These are phyloP conservation scores for Lactarius deliciosus DNA, from an alignment of 768 basidiomycete species.

Conservation along the genomic window DNA sequence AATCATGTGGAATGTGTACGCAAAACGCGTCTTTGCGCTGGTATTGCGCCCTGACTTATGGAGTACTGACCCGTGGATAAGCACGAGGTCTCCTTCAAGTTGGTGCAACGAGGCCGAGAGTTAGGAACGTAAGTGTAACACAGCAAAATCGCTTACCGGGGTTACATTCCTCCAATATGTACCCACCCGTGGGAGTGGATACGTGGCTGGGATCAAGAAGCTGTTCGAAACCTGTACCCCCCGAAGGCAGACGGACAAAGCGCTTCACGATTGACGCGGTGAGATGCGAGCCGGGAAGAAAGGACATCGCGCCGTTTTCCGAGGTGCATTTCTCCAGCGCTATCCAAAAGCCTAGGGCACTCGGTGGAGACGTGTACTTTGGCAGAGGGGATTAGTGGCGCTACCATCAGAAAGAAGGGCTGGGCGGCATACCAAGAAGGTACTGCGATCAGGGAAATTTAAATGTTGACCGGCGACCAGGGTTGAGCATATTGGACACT, in stretches of 20 bases:
- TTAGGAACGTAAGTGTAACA: background rate
- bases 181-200: slow-evolving; percentile 44
- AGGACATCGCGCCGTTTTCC: slow-evolving; percentile 81
- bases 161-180: slow-evolving; percentile 67
- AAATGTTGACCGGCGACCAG: background rate
- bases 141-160: slow-evolving; percentile 50
- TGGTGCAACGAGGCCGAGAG: slow-evolving; percentile 32
- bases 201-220: slow-evolving; percentile 43
- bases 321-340: slow-evolving; percentile 86
- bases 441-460: slow-evolving; percentile 41
- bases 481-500: slow-evolving; percentile 35
- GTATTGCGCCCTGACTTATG: slow-evolving; percentile 91
- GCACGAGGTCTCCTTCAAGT: slow-evolving; percentile 69
- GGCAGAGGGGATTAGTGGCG: slow-evolving; percentile 1
- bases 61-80: slow-evolving; percentile 91
- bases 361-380: slow-evolving; percentile 89
- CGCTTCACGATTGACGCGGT: slow-evolving; percentile 73
- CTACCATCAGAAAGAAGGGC: background rate
- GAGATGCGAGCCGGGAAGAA: slow-evolving; percentile 88
- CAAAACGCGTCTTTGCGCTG: slow-evolving; percentile 77
- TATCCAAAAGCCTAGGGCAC: slow-evolving; percentile 96
- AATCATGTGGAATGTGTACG: slow-evolving; percentile 97
- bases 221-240: slow-evolving; percentile 84
- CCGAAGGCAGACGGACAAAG: slow-evolving; percentile 72
- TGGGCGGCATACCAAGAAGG: slow-evolving; percentile 59